phyloP scores from a whole-genome alignment of 768 basidiomycete genomes.

The Fomitopsis pulvina region DNA sequence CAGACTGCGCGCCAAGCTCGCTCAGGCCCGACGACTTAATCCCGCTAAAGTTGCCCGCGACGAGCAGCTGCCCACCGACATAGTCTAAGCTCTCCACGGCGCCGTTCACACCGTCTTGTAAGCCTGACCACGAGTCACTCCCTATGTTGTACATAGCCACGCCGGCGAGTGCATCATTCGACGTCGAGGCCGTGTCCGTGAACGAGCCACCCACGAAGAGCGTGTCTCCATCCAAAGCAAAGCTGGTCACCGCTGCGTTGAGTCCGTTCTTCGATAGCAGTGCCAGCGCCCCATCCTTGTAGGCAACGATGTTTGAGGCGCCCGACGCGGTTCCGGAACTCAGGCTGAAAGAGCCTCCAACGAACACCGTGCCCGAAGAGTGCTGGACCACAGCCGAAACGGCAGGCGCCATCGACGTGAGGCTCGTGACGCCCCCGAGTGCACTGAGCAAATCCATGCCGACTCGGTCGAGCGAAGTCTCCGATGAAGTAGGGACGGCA shows the following conservation, averaged over 20 bases:
- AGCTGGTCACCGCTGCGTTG: constrained; percentile 68
- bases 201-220: constrained; percentile 90
- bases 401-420: constrained; percentile 27
- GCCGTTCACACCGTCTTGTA: constrained; percentile 75
- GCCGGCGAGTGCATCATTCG: constrained; percentile 46
- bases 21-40: constrained; percentile 27
- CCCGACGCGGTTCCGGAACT: constrained; percentile 48
- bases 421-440: constrained; percentile 38
- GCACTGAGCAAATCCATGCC: constrained; percentile 57
- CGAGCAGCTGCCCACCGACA: constrained; percentile 44
- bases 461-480: constrained; percentile 60
- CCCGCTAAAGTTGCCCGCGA: constrained; percentile 72
- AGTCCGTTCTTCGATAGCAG: constrained; percentile 62
- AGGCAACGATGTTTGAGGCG: constrained; percentile 65
- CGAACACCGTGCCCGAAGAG: constrained; percentile 55
- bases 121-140: constrained; percentile 56
- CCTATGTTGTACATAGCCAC: constrained; percentile 69
- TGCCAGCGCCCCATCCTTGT: constrained; percentile 50
- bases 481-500: constrained; percentile 56
- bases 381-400: constrained; percentile 60
- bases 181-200: constrained; percentile 52
- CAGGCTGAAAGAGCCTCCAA: constrained; percentile 74
- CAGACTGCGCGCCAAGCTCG: constrained; percentile 22
- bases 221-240: constrained; percentile 54
- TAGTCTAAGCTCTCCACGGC: constrained; percentile 56